Evolutionary conservation across 1,284 basidiomycete genomes (phyloP).

Genomic region (Vanrija humicola): DNA sequence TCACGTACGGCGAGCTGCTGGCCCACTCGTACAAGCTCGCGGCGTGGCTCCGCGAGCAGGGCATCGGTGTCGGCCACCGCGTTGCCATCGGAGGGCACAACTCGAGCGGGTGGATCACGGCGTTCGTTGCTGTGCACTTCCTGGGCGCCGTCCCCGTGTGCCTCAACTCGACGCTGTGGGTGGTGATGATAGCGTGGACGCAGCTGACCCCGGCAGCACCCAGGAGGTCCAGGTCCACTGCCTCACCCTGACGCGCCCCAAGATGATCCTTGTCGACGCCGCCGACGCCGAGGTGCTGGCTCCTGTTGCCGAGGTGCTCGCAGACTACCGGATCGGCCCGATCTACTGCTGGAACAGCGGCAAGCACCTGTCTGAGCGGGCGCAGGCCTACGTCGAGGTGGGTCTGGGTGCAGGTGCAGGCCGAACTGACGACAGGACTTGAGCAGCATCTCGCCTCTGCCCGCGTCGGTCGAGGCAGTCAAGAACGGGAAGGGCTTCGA

Average conservation of each 20-base stretch:
- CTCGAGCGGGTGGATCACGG: slow-evolving; percentile 31
- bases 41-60: slow-evolving; percentile 30
- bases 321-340: background rate
- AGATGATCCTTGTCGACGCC: slow-evolving; percentile 32
- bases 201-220: background rate
- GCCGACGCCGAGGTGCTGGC: slow-evolving; percentile 25
- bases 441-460: background rate
- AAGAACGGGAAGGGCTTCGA: slow-evolving; percentile 5
- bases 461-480: slow-evolving; percentile 6
- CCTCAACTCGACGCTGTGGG: slow-evolving; percentile 43
- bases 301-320: slow-evolving; percentile 3
- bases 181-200: slow-evolving; percentile 11
- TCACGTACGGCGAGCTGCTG: slow-evolving; percentile 31
- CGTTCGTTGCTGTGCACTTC: slow-evolving; percentile 35
- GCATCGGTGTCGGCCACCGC: slow-evolving; percentile 26
- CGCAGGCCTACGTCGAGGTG: background rate
- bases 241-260: slow-evolving; percentile 25
- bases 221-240: slow-evolving; percentile 27
- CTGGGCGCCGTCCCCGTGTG: slow-evolving; percentile 37
- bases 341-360: slow-evolving; percentile 10
- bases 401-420: background rate
- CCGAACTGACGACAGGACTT: background rate
- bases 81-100: slow-evolving; percentile 40
- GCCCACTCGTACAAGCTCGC: slow-evolving; percentile 23
- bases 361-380: background rate